Conservation (phyloP, 129 eudicot species). For the Flaveria trinervia region DNA sequence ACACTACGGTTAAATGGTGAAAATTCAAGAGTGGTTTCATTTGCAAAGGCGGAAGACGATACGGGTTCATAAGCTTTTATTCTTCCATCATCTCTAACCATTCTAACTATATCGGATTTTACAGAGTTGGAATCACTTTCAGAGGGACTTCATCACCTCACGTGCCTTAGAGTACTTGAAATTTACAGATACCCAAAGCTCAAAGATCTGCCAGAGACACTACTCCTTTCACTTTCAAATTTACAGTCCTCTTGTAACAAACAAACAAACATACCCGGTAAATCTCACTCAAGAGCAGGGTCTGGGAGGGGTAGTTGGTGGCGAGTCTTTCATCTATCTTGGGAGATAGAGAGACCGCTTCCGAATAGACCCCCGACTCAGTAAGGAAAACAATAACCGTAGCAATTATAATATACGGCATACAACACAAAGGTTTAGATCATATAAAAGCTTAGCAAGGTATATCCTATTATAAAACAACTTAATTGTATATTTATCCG, state of each 20-base stretch:
- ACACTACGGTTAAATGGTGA: not conserved
- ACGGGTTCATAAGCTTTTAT: not conserved
- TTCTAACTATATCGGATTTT: not conserved
- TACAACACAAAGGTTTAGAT: too few relatives aligned
- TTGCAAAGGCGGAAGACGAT: slow-evolving; percentile 9
- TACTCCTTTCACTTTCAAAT: slow-evolving; percentile 13
- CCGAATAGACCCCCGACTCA: too few relatives aligned
- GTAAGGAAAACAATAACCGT: too few relatives aligned
- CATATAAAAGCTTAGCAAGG: too few relatives aligned
- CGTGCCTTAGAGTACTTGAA: not conserved
- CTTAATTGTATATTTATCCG: too few relatives aligned
- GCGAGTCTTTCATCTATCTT: too few relatives aligned
- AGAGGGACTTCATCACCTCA: slow-evolving; percentile 26
- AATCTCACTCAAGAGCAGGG: not conserved
- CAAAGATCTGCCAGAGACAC: slow-evolving; percentile 21
- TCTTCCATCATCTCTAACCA: slow-evolving; percentile 31
- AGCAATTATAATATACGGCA: fast-evolving
- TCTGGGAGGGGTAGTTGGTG: too few relatives aligned
- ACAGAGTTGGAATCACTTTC: slow-evolving; percentile 20
- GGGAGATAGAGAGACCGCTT: too few relatives aligned
- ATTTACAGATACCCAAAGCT: slow-evolving; percentile 3
- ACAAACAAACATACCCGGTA: slow-evolving; percentile 14
- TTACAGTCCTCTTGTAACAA: not conserved
- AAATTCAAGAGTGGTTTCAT: slow-evolving; percentile 24
- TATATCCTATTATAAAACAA: too few relatives aligned